A percentile compares a stretch with the other conserved stretches of the same genome.
Evolutionary conservation across 345 rosid genomes (phyloP).

Genomic region (Cardamine resedifolia): DNA sequence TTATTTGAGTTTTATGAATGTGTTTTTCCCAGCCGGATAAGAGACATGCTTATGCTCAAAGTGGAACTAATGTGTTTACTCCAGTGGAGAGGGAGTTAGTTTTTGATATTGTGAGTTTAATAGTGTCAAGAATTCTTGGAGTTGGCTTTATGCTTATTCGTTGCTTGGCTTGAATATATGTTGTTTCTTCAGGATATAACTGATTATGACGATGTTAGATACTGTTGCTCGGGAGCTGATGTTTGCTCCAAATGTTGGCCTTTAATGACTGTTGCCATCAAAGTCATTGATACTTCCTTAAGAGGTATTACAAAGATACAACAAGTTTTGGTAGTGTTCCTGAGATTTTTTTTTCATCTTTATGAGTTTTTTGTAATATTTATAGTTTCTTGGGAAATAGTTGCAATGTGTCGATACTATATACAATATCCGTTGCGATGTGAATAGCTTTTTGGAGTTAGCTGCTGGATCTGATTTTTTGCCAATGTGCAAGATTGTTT

Average conservation of each 20-base stretch:
- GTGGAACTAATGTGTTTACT: conserved; percentile 70
- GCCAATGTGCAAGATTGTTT: not conserved
- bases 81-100: conserved; percentile 89
- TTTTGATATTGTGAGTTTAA: conserved; percentile 75
- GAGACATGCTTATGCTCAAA: conserved; percentile 74
- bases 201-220: conserved; percentile 90
- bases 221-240: conserved; percentile 94
- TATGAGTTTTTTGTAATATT: not conserved
- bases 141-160: not conserved
- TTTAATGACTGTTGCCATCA: conserved; percentile 77
- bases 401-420: too few species aligned
- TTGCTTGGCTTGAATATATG: conserved; percentile 13
- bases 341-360: not conserved
- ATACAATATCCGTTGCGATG: too few species aligned
- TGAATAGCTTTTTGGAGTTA: not conserved
- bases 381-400: not conserved
- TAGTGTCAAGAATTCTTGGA: not conserved
- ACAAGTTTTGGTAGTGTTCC: not conserved
- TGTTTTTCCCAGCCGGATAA: conserved; percentile 60
- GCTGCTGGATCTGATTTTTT: not conserved
- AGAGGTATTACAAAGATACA: conserved; percentile 51
- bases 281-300: conserved; percentile 82
- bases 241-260: conserved; percentile 95
- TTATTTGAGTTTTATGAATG: not conserved
- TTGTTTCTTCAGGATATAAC: conserved; percentile 65